These are phyloP conservation scores for Pichia sp. DNA, from an alignment of 1,139 yeast species.

Conservation along the genomic window DNA sequence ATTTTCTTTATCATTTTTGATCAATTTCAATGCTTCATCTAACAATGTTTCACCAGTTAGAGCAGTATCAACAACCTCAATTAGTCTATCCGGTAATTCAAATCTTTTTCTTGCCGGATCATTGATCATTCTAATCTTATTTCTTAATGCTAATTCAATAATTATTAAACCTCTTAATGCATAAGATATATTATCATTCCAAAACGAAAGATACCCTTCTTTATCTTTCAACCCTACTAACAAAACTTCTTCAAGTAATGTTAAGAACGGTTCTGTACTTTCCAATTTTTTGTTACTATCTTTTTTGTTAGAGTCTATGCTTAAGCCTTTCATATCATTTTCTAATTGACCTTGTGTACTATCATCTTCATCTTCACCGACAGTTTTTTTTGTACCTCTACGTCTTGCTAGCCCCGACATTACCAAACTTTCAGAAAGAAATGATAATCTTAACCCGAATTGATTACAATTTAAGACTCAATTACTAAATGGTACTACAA, in stretches of 20 bases:
- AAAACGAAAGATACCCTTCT: conserved; percentile 91
- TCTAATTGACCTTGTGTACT: conserved; percentile 3
- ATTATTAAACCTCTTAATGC: conserved; percentile 92
- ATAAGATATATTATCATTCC: conserved; percentile 97
- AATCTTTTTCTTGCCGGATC: conserved; percentile 92
- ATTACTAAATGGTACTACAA: no score
- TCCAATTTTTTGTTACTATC: conserved; percentile 1
- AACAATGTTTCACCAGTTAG: conserved; percentile 92
- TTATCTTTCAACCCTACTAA: conserved; percentile 89
- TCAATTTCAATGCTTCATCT: conserved; percentile 87
- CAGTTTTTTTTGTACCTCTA: conserved; percentile 25
- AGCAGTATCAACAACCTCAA: conserved; percentile 78
- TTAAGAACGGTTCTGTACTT: conserved; percentile 57
- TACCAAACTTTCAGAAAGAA: neutral
- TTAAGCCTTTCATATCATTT: conserved; percentile 6
- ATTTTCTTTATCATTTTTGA: conserved; percentile 77
- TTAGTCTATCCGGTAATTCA: conserved; percentile 76
- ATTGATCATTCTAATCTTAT: conserved; percentile 78
- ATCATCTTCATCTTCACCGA: conserved; percentile 4
- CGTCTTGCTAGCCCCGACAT: conserved; percentile 34
- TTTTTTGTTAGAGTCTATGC: conserved; percentile 8
- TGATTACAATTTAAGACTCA: no score
- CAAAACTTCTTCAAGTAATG: conserved; percentile 93
- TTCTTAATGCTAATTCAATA: conserved; percentile 86
- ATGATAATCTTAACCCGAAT: no score